phyloP scores from a whole-genome alignment of 805 yeast genomes.

The Wickerhamomyces alni region DNA sequence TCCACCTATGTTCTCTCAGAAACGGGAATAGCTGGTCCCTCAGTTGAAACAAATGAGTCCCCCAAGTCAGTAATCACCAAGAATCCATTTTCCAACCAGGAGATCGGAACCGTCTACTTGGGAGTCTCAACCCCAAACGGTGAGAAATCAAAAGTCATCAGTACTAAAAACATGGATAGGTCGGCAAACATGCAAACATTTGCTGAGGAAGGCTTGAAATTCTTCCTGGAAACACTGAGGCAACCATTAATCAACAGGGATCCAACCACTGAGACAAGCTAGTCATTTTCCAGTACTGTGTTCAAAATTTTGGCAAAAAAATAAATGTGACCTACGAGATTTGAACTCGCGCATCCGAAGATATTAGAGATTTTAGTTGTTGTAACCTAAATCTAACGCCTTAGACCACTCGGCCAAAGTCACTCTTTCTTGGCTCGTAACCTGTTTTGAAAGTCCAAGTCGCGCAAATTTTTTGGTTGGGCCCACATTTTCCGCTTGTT shows the following conservation, averaged over 20 bases:
- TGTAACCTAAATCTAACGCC: conserved; percentile 2
- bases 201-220: conserved; percentile 61
- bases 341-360: conserved; percentile 3
- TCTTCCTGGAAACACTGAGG: conserved; percentile 45
- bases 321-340: conserved; percentile 2
- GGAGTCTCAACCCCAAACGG: conserved; percentile 66
- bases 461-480: no score
- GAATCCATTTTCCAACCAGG: conserved; percentile 25
- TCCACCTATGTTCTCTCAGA: conserved; percentile 79
- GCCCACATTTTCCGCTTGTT: neutral
- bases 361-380: conserved; percentile 1
- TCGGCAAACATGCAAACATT: conserved; percentile 69
- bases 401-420: conserved; percentile 2
- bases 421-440: no score
- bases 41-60: conserved; percentile 29
- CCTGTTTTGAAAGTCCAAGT: no score
- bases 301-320: no score
- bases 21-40: conserved; percentile 85
- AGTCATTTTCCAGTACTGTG: no score
- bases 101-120: conserved; percentile 63
- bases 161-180: conserved; percentile 47
- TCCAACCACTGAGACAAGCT: no score
- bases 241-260: no score
- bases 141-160: conserved; percentile 38
- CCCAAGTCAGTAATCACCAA: conserved; percentile 1